Conservation (phyloP, 768 basidiomycete species). For the Rhodocollybia butyracea region DNA sequence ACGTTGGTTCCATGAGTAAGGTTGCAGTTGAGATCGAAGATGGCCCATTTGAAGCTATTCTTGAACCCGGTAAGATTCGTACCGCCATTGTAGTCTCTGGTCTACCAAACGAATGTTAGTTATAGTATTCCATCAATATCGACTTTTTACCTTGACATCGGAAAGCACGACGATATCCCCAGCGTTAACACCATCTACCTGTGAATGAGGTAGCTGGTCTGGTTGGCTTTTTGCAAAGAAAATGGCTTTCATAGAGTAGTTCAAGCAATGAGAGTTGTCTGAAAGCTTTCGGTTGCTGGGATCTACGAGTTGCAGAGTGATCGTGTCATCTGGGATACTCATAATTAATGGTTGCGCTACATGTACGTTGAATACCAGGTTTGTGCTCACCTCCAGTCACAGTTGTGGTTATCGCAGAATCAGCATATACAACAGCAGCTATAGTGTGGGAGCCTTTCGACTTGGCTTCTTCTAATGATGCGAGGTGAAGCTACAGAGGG, state of each 20-base stretch:
- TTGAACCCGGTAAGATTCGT: slow-evolving; percentile 41
- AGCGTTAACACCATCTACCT: slow-evolving; percentile 31
- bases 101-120: not conserved
- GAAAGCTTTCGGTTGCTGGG: not conserved
- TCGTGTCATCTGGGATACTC: not conserved
- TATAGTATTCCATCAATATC: not conserved
- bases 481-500: too few relatives aligned
- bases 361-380: not conserved
- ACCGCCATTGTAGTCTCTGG: slow-evolving; percentile 29
- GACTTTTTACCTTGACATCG: slow-evolving; percentile 41
- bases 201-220: slow-evolving; percentile 57
- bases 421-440: not conserved
- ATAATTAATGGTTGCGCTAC: not conserved
- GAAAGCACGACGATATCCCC: slow-evolving; percentile 53
- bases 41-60: slow-evolving; percentile 51
- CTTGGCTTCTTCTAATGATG: too few relatives aligned
- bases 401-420: not conserved
- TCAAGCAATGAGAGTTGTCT: not conserved
- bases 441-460: not conserved
- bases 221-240: slow-evolving; percentile 48
- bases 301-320: slow-evolving; percentile 1
- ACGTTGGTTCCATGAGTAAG: slow-evolving; percentile 32
- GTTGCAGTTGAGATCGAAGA: slow-evolving; percentile 40
- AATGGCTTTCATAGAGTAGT: slow-evolving; percentile 32
- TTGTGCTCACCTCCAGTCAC: not conserved